phyloP scores from a whole-genome alignment of 257 asterid species.

The Verbascum thapsus region DNA sequence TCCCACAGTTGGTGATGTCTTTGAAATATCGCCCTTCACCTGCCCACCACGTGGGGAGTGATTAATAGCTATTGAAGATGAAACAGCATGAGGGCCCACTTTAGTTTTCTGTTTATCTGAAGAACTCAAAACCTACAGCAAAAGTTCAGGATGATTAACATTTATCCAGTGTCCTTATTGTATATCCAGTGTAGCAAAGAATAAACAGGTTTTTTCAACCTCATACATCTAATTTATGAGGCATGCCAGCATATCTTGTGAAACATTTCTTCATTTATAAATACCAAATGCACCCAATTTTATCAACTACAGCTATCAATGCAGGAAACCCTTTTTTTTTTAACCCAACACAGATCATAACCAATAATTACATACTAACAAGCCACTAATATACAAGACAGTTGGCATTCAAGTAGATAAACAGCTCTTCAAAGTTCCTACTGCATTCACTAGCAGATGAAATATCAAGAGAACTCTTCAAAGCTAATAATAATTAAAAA shows the following conservation, averaged over 20 bases:
- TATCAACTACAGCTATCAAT: not conserved
- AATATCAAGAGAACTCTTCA: not conserved
- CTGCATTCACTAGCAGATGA: constrained; percentile 17
- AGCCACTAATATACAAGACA: not conserved
- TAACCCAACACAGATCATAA: too few relatives aligned
- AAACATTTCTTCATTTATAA: not conserved
- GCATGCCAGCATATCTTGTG: constrained; percentile 1
- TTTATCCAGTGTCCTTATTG: not conserved
- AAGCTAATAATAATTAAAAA: not conserved
- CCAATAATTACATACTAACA: not conserved
- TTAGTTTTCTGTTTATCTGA: constrained; percentile 66
- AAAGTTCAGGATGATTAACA: constrained; percentile 25
- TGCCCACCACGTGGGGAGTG: constrained; percentile 53
- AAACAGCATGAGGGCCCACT: constrained; percentile 38
- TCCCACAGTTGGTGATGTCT: constrained; percentile 52
- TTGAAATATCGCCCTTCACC: constrained; percentile 49
- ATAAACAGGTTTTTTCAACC: not conserved
- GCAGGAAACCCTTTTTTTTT: not conserved
- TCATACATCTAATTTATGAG: not conserved
- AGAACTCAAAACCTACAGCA: constrained; percentile 49
- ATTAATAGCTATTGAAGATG: constrained; percentile 37
- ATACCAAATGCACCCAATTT: not conserved
- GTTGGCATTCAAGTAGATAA: constrained; percentile 10
- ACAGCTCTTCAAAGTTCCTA: not conserved
- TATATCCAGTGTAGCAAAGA: not conserved